A percentile compares a stretch with the other conserved stretches of the same genome.
Evolutionary conservation across 306 rosid genomes (phyloP).

Genomic region (Abrus precatorius): DNA sequence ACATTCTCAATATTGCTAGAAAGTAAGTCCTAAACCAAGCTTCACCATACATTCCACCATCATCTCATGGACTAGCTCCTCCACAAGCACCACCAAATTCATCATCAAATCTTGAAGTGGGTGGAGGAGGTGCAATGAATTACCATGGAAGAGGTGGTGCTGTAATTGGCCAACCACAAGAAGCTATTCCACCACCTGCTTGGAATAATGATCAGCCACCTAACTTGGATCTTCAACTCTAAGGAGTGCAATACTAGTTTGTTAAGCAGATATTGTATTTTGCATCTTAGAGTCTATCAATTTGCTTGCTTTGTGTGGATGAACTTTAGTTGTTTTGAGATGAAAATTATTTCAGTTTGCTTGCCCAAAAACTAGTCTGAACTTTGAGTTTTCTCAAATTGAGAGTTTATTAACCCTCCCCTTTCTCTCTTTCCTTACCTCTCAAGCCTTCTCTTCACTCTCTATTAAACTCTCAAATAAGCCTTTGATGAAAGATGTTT

Average conservation of each 20-base stretch:
- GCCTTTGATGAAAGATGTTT: no score
- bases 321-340: background rate
- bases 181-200: background rate
- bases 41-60: background rate
- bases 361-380: background rate
- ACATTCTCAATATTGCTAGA: no score
- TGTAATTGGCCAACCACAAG: background rate
- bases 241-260: background rate
- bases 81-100: background rate
- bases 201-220: background rate
- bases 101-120: background rate
- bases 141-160: background rate
- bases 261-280: no score
- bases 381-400: no score
- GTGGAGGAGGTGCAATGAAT: background rate
- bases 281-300: no score
- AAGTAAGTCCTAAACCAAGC: background rate
- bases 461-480: no score
- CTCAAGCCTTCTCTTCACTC: no score
- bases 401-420: no score
- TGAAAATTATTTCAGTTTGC: background rate
- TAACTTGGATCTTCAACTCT: slow-evolving; percentile 36
- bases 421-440: no score
- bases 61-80: background rate
- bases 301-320: background rate